Conservation (phyloP, 768 basidiomycete species). For the Lentinula lateritia region DNA sequence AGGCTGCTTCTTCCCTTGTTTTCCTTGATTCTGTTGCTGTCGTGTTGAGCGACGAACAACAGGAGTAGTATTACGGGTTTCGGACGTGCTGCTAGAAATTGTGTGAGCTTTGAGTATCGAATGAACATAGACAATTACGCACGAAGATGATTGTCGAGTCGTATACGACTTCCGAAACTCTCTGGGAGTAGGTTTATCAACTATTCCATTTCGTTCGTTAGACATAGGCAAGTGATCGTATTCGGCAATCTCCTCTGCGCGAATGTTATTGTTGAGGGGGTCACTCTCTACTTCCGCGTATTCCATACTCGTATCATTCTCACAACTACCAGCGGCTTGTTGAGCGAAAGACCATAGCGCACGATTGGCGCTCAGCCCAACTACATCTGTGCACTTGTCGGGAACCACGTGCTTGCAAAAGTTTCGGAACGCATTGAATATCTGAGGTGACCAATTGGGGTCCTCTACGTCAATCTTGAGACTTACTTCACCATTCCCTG, state of each 20-base stretch:
- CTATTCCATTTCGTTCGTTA: not conserved
- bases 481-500: constrained; percentile 13
- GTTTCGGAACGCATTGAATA: not conserved
- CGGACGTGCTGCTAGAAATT: not conserved
- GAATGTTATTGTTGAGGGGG: constrained; percentile 1
- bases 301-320: not conserved
- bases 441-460: constrained; percentile 6
- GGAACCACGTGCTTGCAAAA: not conserved
- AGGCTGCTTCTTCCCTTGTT: constrained; percentile 15
- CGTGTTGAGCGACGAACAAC: constrained; percentile 29
- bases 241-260: not conserved
- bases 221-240: not conserved
- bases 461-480: constrained; percentile 13
- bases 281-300: not conserved
- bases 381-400: not conserved
- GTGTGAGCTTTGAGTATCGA: not conserved
- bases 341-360: not conserved
- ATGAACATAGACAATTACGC: not conserved
- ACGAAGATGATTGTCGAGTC: not conserved
- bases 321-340: not conserved
- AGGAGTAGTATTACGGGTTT: not conserved
- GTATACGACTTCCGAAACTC: not conserved
- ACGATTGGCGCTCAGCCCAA: not conserved
- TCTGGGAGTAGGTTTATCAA: not conserved
- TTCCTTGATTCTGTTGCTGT: constrained; percentile 20